These are phyloP conservation scores for Platanthera zijinensis DNA, from an alignment of 106 monocot species.

Conservation along the genomic window DNA sequence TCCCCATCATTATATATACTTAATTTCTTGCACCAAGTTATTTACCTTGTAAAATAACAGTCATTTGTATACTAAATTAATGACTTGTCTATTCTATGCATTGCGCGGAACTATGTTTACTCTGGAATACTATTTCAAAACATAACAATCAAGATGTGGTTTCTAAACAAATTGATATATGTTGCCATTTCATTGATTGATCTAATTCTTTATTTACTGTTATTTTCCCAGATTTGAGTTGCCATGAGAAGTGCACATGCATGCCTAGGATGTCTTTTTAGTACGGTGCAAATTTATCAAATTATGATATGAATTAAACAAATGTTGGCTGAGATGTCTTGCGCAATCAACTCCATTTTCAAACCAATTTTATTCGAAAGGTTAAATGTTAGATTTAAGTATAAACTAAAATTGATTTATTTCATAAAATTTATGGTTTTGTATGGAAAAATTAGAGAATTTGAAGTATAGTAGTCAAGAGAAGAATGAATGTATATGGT, in stretches of 20 bases:
- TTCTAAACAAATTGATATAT: background rate
- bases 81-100: background rate
- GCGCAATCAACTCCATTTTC: background rate
- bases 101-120: background rate
- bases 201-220: background rate
- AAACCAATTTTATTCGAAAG: background rate
- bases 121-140: background rate
- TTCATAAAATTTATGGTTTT: background rate
- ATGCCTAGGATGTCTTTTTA: background rate
- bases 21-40: background rate
- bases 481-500: background rate
- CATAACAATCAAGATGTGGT: background rate
- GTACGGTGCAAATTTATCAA: background rate
- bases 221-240: background rate
- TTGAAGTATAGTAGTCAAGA: background rate
- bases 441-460: background rate
- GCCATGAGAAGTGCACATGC: background rate
- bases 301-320: background rate
- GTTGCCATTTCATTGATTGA: background rate
- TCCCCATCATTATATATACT: background rate
- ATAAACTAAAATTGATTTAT: background rate
- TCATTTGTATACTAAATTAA: background rate
- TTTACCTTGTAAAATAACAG: background rate
- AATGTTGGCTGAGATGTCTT: background rate
- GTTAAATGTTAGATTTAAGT: background rate